phyloP scores from a whole-genome alignment of 768 basidiomycete genomes.

The Antrodiella citrinella region DNA sequence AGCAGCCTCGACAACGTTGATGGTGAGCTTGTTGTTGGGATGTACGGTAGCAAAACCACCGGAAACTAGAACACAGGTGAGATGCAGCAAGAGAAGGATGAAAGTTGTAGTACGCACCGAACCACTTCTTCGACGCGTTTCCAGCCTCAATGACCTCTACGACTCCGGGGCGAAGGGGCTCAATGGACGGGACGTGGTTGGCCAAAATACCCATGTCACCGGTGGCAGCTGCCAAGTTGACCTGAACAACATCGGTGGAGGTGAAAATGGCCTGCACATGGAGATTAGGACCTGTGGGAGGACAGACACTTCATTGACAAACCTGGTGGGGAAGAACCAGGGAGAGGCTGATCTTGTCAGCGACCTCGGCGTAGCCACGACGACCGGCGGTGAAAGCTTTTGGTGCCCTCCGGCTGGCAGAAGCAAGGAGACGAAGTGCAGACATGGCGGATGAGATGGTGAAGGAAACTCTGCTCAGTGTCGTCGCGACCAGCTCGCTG shows the following conservation, averaged over 20 bases:
- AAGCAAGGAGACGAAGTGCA: constrained; percentile 62
- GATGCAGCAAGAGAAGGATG: neutral
- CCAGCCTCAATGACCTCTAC: constrained; percentile 87
- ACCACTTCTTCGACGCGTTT: constrained; percentile 87
- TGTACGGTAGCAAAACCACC: constrained; percentile 97
- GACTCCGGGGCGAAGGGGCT: constrained; percentile 89
- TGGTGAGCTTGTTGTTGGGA: constrained; percentile 92
- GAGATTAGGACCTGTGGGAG: neutral
- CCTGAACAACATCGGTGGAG: constrained; percentile 88
- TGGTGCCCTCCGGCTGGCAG: constrained; percentile 54
- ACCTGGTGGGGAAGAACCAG: constrained; percentile 96
- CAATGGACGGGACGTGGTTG: constrained; percentile 97
- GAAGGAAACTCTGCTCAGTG: too few relatives aligned
- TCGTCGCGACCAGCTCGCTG: too few relatives aligned
- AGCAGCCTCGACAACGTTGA: constrained; percentile 96
- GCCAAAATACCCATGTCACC: constrained; percentile 99
- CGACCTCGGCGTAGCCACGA: constrained; percentile 88
- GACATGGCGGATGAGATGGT: constrained; percentile 44
- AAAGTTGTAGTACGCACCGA: constrained; percentile 44
- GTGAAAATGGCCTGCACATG: constrained; percentile 72
- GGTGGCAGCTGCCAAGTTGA: constrained; percentile 87
- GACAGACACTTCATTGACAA: constrained; percentile 20
- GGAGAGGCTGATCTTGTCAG: constrained; percentile 87
- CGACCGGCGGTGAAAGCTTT: constrained; percentile 43
- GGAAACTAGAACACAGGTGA: constrained; percentile 49